Evolutionary conservation across 75 land plant species (phyloP).

Genomic region (Cupressus sempervirens): DNA sequence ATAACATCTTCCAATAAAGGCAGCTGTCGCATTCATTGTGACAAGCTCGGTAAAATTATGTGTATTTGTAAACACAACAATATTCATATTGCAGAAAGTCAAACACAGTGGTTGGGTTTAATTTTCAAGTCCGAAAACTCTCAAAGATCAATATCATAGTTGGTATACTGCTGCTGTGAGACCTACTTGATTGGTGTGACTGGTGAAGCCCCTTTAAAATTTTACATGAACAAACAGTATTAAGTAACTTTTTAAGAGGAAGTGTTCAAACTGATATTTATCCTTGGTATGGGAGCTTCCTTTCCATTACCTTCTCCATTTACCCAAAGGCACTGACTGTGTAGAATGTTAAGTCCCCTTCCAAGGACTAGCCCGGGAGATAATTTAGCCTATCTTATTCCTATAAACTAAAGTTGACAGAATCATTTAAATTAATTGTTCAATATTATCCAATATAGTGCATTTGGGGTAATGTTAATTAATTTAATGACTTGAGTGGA

Average conservation of each 20-base stretch:
- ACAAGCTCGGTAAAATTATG: not conserved
- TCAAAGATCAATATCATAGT: not conserved
- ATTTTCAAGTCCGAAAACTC: not conserved
- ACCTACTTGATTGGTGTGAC: not conserved
- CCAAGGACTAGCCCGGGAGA: no score
- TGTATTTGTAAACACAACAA: not conserved
- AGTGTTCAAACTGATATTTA: not conserved
- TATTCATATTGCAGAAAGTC: not conserved
- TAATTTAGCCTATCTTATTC: no score
- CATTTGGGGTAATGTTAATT: no score
- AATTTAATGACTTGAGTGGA: no score
- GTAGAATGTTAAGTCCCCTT: no score
- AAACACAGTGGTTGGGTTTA: not conserved
- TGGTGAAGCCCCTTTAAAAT: not conserved
- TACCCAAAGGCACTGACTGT: not conserved
- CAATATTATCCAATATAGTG: no score
- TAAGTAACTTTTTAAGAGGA: not conserved
- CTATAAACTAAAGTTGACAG: no score
- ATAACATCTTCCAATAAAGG: not conserved
- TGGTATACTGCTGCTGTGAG: not conserved
- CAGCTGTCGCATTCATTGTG: not conserved
- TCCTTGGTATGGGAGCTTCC: not conserved
- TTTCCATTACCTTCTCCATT: not conserved
- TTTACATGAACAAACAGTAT: not conserved
- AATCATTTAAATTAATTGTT: no score